These are phyloP conservation scores for Hawksworthiomyces lignivorus DNA, from an alignment of 2,329 filamentous ascomycete species.

Conservation along the genomic window DNA sequence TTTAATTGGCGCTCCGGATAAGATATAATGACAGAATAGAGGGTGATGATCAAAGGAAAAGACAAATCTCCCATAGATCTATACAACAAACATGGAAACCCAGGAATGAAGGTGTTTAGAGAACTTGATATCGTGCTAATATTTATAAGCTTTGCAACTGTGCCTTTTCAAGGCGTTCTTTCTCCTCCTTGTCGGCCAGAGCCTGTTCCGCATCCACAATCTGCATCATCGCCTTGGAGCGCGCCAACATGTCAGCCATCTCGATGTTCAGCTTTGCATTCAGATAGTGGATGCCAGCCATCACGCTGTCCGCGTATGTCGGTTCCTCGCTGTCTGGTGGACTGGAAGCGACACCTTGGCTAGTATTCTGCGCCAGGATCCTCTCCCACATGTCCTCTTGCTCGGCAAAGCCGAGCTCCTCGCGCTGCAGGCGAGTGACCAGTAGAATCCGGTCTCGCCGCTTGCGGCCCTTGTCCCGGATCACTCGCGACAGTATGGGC, in stretches of 20 bases:
- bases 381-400: conserved; percentile 44
- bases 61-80: too few species aligned
- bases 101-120: too few species aligned
- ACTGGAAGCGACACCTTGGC: not conserved
- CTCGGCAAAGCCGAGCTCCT: conserved; percentile 21
- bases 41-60: too few species aligned
- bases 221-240: conserved; percentile 31
- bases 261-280: conserved; percentile 22
- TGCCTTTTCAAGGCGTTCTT: too few species aligned
- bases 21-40: too few species aligned
- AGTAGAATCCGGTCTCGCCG: conserved; percentile 34
- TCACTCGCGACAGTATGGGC: conserved; percentile 44
- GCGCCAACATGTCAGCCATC: conserved; percentile 32
- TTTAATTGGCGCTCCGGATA: too few species aligned
- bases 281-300: conserved; percentile 17
- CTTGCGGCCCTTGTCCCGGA: conserved; percentile 42
- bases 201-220: conserved; percentile 32
- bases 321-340: conserved; percentile 1
- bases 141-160: too few species aligned
- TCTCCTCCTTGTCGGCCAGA: conserved; percentile 23
- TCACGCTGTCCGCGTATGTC: conserved; percentile 24
- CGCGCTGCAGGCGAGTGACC: conserved; percentile 32
- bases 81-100: too few species aligned
- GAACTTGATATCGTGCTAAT: too few species aligned
- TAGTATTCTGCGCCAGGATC: conserved; percentile 26